phyloP scores from a whole-genome alignment of 257 asterid species.

The Solanum chiquidenum region DNA sequence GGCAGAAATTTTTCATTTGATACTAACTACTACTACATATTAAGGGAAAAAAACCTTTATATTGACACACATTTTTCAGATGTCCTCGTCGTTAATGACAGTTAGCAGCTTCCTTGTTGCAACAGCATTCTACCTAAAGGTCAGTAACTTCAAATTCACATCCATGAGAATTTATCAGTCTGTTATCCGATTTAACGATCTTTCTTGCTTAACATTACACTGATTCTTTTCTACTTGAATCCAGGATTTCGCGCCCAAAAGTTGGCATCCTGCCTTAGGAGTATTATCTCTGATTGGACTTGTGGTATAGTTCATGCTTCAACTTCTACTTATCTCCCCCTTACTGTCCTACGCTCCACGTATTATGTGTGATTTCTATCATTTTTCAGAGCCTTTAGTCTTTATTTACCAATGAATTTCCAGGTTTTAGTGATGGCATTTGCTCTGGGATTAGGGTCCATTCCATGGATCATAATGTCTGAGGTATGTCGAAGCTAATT shows the following conservation, averaged over 20 bases:
- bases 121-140: conserved; percentile 53
- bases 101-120: conserved; percentile 64
- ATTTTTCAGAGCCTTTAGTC: background rate
- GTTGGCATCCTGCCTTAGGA: conserved; percentile 25
- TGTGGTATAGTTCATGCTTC: conserved; percentile 32
- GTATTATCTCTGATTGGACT: conserved; percentile 51
- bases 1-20: background rate
- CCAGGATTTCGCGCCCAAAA: conserved; percentile 48
- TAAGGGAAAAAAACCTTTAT: background rate
- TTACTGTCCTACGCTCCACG: background rate
- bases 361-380: background rate
- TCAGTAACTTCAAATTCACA: background rate
- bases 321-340: background rate
- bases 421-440: conserved; percentile 72
- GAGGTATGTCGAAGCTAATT: conserved; percentile 40
- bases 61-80: conserved; percentile 20
- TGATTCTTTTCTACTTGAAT: background rate
- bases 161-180: background rate
- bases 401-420: conserved; percentile 8
- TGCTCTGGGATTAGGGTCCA: conserved; percentile 70
- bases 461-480: conserved; percentile 90
- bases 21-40: background rate
- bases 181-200: background rate
- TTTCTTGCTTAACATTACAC: background rate
- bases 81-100: conserved; percentile 49